Percentiles rank a stretch among this genome's conserved stretches.
Evolutionary conservation across 352 stramenopile genomes (phyloP).

Genomic region (Pythium rishiriense): DNA sequence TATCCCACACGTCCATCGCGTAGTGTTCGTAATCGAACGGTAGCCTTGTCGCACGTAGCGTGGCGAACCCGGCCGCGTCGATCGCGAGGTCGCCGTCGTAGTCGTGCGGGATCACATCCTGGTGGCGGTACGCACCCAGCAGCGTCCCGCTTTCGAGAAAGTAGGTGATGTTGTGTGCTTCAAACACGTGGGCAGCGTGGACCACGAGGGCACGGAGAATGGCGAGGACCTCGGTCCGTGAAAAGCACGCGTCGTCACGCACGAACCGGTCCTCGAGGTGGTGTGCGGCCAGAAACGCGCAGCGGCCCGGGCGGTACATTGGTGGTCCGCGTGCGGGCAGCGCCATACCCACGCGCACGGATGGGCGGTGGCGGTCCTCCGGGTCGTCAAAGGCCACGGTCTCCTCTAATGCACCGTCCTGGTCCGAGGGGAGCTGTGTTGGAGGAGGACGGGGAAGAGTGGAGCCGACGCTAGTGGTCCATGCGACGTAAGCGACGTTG

Average conservation of each 20-base stretch:
- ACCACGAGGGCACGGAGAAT: constrained; percentile 32
- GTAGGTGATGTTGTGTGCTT: constrained; percentile 27
- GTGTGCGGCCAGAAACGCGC: constrained; percentile 8
- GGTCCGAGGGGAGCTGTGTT: not conserved
- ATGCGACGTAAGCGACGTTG: no score
- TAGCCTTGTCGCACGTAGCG: constrained; percentile 14
- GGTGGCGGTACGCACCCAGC: constrained; percentile 29
- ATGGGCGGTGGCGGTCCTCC: not conserved
- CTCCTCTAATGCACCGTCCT: not conserved
- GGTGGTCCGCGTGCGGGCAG: constrained; percentile 21
- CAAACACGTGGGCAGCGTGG: constrained; percentile 17
- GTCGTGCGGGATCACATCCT: constrained; percentile 32
- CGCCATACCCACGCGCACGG: constrained; percentile 18
- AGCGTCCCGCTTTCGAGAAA: constrained; percentile 34
- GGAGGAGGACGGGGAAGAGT: not conserved
- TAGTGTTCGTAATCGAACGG: constrained; percentile 16
- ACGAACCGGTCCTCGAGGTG: constrained; percentile 27
- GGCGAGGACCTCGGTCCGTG: constrained; percentile 14
- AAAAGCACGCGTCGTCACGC: constrained; percentile 19
- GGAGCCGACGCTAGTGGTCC: not conserved
- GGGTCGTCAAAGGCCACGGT: not conserved
- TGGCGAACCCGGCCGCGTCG: constrained; percentile 14
- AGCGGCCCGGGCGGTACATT: constrained; percentile 17
- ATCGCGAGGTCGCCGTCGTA: constrained; percentile 32
- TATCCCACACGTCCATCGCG: constrained; percentile 27